Base-by-base conservation (phyloP, 768 basidiomycete genomes). In the Galerina sulciceps region DNA sequence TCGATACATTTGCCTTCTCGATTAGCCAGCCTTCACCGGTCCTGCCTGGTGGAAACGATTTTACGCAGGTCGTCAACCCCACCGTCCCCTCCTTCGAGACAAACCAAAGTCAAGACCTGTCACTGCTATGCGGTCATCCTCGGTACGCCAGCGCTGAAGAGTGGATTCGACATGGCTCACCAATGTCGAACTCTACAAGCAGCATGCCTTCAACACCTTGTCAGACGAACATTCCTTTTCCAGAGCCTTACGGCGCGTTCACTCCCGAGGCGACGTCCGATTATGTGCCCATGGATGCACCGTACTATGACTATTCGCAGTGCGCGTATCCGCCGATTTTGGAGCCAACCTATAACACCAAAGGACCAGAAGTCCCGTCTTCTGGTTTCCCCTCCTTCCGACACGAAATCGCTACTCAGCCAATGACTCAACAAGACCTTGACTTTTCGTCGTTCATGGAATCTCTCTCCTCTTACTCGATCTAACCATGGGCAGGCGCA, bases 81-180 rank as follows among this genome's bases (percentile, higher is more conserved):
- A 44, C 66, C 14, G 54, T 60, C 20, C 46, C 41, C 46, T 14
- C 62, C 15, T 64, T 59, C 55, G 58, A 62, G 4, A 14, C 53
- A n/a, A 37, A n/a, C 10, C 5, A 23, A 10, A 45, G 20, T 34
- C 61, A 62, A 8, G 37, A 59, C 31, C 31, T 47, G n/a, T 48
- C 54, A 23, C 65, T 67, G 15, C 67, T 82, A 23, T 77, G 72
- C 41, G 67, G 76, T 50, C 72, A 77, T 58, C 69, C 73, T 34
- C 60, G 75, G n/a, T 81, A 73, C 66, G 46, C 66, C 8, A 57
- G 47, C 15, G 55, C 67, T 56, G 70, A 75, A 40, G 78, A 78
- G 49, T 83, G 82, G 81, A 74, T 76, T 9, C 75, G 75, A 15
- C 71, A 67, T 22, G 74, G 77, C 2, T 83, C 82, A 3, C 80